Conservation (phyloP, 1,284 basidiomycete genomes). For the Microbotryum silenes-acaulis region DNA sequence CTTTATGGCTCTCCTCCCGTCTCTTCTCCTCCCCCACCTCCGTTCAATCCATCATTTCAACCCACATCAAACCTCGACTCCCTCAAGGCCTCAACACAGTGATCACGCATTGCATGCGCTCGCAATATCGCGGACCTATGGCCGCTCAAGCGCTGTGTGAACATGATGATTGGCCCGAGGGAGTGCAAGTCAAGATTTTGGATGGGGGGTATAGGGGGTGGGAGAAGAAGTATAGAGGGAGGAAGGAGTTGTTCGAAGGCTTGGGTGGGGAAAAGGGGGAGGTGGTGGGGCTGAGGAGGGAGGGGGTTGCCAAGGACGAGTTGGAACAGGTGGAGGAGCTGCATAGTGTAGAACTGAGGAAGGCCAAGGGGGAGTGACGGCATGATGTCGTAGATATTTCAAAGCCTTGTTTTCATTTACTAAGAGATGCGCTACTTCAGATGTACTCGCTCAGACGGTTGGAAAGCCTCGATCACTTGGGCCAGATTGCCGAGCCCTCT, state of each 20-base stretch:
- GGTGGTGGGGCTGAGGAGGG: background rate
- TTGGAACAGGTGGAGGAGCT: slow-evolving; percentile 11
- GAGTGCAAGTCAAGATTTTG: slow-evolving; percentile 13
- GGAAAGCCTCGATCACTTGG: no score
- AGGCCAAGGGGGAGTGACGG: no score
- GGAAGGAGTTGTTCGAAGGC: slow-evolving; percentile 13
- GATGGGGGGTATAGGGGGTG: slow-evolving; percentile 17
- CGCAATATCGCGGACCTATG: slow-evolving; percentile 22
- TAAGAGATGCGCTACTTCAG: no score
- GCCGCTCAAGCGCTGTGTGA: slow-evolving; percentile 7
- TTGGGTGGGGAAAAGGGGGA: background rate
- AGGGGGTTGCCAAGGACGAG: background rate
- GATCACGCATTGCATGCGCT: slow-evolving; percentile 22
- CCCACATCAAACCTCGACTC: slow-evolving; percentile 4
- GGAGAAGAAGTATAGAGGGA: slow-evolving; percentile 6
- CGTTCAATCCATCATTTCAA: slow-evolving; percentile 2
- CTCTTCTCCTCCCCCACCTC: background rate
- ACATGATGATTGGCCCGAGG: background rate
- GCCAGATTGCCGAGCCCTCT: no score
- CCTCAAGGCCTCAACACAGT: background rate
- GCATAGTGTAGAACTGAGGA: no score
- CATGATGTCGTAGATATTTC: no score
- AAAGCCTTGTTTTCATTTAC: no score
- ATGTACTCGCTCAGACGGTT: no score
- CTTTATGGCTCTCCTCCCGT: slow-evolving; percentile 6